Evolutionary conservation across 2,329 filamentous ascomycete genomes (phyloP).

Genomic region (Exophiala lecanii-corni): DNA sequence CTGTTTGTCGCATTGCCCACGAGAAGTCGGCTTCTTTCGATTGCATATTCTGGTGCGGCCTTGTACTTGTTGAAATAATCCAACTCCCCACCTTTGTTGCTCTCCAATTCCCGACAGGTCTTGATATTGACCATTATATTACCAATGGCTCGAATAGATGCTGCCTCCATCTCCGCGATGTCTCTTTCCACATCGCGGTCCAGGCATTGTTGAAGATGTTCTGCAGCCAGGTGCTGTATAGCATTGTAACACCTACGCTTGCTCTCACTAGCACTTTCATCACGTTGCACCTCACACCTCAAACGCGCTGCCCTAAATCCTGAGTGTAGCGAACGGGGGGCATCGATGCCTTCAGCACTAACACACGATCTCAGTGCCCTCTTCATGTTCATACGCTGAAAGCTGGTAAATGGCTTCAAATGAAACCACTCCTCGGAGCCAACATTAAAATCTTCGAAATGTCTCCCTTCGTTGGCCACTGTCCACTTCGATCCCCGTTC

Average conservation of each 20-base stretch:
- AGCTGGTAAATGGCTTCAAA: slow-evolving; percentile 15
- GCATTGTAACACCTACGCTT: background rate
- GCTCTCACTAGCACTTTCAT: background rate
- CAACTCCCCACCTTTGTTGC: background rate
- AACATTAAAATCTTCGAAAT: slow-evolving; percentile 19
- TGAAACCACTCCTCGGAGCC: slow-evolving; percentile 18
- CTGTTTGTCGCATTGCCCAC: slow-evolving; percentile 9
- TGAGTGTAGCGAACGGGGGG: background rate
- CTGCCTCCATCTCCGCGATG: slow-evolving; percentile 14
- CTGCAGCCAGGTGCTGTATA: background rate
- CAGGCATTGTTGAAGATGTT: background rate
- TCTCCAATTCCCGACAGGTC: slow-evolving; percentile 5
- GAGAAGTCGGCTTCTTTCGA: slow-evolving; percentile 17
- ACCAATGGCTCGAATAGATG: slow-evolving; percentile 18
- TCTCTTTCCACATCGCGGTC: slow-evolving; percentile 1
- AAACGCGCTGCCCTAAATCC: background rate
- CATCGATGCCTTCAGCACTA: slow-evolving; percentile 7
- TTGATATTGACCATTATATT: slow-evolving; percentile 20
- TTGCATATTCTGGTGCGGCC: slow-evolving; percentile 21
- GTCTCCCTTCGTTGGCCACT: background rate
- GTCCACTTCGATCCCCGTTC: background rate
- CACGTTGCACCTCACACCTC: background rate
- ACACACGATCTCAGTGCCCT: slow-evolving; percentile 12
- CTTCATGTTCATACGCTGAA: slow-evolving; percentile 17
- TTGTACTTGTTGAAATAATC: slow-evolving; percentile 16